These are phyloP conservation scores for Yarrowia porcina DNA, from an alignment of 805 yeast species.

Conservation along the genomic window DNA sequence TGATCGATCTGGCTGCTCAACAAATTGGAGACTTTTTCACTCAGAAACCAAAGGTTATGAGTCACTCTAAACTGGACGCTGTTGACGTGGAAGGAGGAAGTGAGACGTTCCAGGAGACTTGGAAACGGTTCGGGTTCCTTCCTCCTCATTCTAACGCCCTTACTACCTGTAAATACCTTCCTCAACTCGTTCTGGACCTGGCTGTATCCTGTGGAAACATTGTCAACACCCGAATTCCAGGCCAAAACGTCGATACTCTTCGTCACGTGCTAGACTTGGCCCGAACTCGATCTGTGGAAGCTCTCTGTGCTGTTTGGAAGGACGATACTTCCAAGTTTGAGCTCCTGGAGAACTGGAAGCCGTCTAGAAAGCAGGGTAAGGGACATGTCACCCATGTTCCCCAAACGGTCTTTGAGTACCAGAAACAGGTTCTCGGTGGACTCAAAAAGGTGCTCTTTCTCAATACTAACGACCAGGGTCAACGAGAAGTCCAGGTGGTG, in stretches of 20 bases:
- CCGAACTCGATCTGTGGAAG: constrained; percentile 46
- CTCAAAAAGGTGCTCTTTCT: constrained; percentile 26
- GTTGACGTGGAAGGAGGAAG: neutral
- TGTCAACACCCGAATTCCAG: constrained; percentile 45
- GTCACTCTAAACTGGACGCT: neutral
- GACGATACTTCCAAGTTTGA: constrained; percentile 46
- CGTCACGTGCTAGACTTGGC: constrained; percentile 41
- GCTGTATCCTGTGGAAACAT: constrained; percentile 44
- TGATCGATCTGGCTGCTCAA: constrained; percentile 39
- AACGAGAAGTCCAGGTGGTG: constrained; percentile 30
- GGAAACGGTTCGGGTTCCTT: constrained; percentile 49
- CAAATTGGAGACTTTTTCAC: constrained; percentile 34
- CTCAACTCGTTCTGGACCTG: constrained; percentile 47
- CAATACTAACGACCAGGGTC: constrained; percentile 26
- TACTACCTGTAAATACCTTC: constrained; percentile 52
- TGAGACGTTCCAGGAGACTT: neutral
- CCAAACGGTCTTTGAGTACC: constrained; percentile 43
- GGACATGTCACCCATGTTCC: constrained; percentile 31
- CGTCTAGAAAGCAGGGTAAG: neutral
- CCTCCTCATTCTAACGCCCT: constrained; percentile 66
- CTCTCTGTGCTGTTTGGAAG: constrained; percentile 50
- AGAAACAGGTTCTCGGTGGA: constrained; percentile 40
- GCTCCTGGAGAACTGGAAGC: constrained; percentile 44
- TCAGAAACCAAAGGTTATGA: constrained; percentile 2
- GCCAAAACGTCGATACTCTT: constrained; percentile 41